Evolutionary conservation across 345 rosid genomes (phyloP).

Genomic region (Eucalyptus viminalis): DNA sequence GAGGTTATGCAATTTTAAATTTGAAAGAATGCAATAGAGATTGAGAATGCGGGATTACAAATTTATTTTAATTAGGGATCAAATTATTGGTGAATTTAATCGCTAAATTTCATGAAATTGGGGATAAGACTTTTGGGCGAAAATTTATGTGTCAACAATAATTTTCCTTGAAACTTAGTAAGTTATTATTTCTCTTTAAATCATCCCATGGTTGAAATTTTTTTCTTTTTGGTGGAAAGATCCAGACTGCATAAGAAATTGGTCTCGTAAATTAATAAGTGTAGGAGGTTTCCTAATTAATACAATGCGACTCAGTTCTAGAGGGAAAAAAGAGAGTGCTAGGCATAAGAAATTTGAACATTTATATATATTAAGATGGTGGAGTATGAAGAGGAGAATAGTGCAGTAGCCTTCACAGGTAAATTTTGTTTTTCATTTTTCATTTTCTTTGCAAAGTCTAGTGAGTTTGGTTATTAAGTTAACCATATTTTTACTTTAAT

Average conservation of each 20-base stretch:
- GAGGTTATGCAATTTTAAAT: neutral
- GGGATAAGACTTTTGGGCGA: accelerated
- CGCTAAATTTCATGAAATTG: accelerated
- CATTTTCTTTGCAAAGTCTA: too few species aligned
- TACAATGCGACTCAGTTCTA: too few species aligned
- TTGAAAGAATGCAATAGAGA: neutral
- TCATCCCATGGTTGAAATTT: neutral
- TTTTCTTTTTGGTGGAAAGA: neutral
- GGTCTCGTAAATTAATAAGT: neutral
- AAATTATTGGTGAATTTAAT: neutral
- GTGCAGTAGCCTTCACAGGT: neutral
- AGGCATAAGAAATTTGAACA: too few species aligned
- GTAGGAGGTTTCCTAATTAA: neutral
- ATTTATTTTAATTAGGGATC: neutral
- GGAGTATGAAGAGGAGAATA: neutral
- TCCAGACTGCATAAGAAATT: accelerated
- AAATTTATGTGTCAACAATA: neutral
- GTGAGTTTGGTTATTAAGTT: neutral
- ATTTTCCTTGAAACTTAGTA: neutral
- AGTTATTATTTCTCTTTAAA: neutral
- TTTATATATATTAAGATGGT: neutral
- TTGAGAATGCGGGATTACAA: neutral
- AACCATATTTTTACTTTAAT: too few species aligned
- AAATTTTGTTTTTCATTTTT: neutral
- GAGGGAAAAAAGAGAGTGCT: neutral